Evolutionary conservation across 176 grass and related monocot species (phyloP).

Genomic region (Bothriochloa decipiens): DNA sequence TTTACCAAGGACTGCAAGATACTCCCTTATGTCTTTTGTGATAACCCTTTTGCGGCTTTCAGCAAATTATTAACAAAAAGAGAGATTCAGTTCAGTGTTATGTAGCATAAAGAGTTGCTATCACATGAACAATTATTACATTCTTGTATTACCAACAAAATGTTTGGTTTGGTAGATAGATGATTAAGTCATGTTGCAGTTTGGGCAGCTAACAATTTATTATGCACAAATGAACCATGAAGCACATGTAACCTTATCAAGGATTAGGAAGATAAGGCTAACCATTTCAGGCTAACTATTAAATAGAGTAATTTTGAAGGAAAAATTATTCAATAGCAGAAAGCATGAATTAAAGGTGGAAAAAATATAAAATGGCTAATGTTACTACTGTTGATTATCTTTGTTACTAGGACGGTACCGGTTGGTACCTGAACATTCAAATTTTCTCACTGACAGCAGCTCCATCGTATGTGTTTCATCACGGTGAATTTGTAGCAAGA

Average conservation of each 20-base stretch:
- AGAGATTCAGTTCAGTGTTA: slow-evolving; percentile 29
- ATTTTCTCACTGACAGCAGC: not conserved
- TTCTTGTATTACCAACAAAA: not conserved
- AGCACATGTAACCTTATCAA: not conserved
- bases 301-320: not conserved
- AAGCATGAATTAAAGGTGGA: not conserved
- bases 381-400: not conserved
- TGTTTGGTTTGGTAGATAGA: slow-evolving; percentile 19
- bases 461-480: not conserved
- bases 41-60: slow-evolving; percentile 23
- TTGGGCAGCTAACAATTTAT: slow-evolving; percentile 22
- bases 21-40: slow-evolving; percentile 26
- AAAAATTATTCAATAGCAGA: not conserved
- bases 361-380: not conserved
- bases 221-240: slow-evolving; percentile 24
- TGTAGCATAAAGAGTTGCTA: slow-evolving; percentile 14
- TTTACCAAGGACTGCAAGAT: slow-evolving; percentile 24
- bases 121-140: slow-evolving; percentile 9
- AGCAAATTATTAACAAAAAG: slow-evolving; percentile 15
- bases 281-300: slow-evolving; percentile 34
- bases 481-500: not conserved
- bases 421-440: not conserved
- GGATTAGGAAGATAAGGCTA: not conserved
- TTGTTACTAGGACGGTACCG: not conserved
- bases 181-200: slow-evolving; percentile 24